Evolutionary conservation across 169 alveolate genomes (phyloP), one percentile per base, ranked within the genome.

Genomic region (Amoebophrya sp.): DNA sequence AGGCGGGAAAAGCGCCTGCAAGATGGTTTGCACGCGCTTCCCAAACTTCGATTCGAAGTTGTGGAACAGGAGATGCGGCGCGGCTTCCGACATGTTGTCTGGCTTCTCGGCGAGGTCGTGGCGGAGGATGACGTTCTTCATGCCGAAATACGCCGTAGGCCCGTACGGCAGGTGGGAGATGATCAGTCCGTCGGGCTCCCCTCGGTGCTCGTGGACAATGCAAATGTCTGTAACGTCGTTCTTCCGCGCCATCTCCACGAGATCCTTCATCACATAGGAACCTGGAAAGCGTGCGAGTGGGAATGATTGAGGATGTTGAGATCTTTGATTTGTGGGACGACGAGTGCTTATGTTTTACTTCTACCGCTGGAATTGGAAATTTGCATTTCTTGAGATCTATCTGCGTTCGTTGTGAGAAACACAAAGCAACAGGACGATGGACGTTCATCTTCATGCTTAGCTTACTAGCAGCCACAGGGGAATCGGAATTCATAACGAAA

Each of bases 141-240:
- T 92, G 39, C 99, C 99, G 93, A 98, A 98, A 94, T 98, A 98
- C 0, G 99, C 98, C 1, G 99, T 98, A 0, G 99, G 99, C 0
- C 99, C 99, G 91, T 96, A 97, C 4, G 99, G 99, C 92, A 99
- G 93, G 93, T 99, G 99, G 90, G 98, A 97, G 31, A 99, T 96
- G 69, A 99, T 98, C 96, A 99, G 93, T 88, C 99, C 99, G 93
- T 98, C 99, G 0, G 99, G 99, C 92, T 94, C 94, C 31, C 97
- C 96, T 91, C 98, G 93, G 93, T 97, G 98, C 91, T 98, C 99
- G 93, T 98, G 99, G 41, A 98, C 95, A 23, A 97, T 94, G 48
- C 96, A 16, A 26, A 98, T 94, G 93, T 98, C 99, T 0, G 99
- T 95, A 89, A 98, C 97, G 92, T 97, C 98, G 91, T 98, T 97